A percentile compares a stretch with the other conserved stretches of the same genome.
These are phyloP conservation scores for Elaeagnus macrophylla DNA, from an alignment of 306 rosid genomes.

Conservation along the genomic window DNA sequence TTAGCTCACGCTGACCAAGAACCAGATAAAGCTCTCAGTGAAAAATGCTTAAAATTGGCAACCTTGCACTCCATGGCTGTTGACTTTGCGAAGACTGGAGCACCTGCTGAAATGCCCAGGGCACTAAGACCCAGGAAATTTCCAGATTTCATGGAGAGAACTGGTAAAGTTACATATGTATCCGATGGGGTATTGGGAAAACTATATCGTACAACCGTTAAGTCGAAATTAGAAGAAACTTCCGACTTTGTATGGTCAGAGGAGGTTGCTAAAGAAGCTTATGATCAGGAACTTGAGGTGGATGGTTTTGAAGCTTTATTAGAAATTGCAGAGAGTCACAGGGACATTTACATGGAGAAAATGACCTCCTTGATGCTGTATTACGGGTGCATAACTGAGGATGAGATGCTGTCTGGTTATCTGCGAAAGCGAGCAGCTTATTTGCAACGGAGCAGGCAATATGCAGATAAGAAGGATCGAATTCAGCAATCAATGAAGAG, in stretches of 20 bases:
- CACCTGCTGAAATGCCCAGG: slow-evolving; percentile 89
- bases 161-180: slow-evolving; percentile 58
- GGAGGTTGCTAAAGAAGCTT: slow-evolving; percentile 41
- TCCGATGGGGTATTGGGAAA: slow-evolving; percentile 66
- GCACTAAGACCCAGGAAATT: slow-evolving; percentile 58
- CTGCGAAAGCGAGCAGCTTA: slow-evolving; percentile 53
- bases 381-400: slow-evolving; percentile 59
- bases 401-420: slow-evolving; percentile 70
- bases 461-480: slow-evolving; percentile 69
- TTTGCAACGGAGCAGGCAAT: slow-evolving; percentile 71
- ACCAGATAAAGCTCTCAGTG: slow-evolving; percentile 53
- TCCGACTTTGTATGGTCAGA: slow-evolving; percentile 34
- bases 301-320: slow-evolving; percentile 53
- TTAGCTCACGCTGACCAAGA: slow-evolving; percentile 80
- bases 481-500: slow-evolving; percentile 48
- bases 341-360: slow-evolving; percentile 52
- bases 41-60: slow-evolving; percentile 72
- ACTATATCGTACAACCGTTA: slow-evolving; percentile 45
- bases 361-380: slow-evolving; percentile 51
- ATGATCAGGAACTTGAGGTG: slow-evolving; percentile 56
- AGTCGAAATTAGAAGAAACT: slow-evolving; percentile 27
- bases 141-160: slow-evolving; percentile 93
- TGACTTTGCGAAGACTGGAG: slow-evolving; percentile 93
- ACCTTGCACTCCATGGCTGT: slow-evolving; percentile 91
- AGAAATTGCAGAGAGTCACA: slow-evolving; percentile 45